Evolutionary conservation across 345 rosid genomes (phyloP).

Genomic region (Mercurialis annua): DNA sequence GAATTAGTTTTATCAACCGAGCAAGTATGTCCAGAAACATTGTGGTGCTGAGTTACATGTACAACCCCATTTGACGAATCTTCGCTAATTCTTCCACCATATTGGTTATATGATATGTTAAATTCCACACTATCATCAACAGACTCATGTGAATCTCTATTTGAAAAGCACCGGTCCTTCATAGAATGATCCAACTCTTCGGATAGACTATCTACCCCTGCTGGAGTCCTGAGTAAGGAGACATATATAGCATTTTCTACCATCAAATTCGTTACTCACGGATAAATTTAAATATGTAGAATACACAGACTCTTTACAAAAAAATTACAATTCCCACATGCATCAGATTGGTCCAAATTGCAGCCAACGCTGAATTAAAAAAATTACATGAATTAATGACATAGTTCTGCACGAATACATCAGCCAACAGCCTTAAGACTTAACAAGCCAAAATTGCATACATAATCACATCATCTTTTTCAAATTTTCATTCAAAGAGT

Average conservation of each 20-base stretch:
- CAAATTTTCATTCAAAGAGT: not conserved
- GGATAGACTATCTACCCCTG: constrained; percentile 54
- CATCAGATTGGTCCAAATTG: not conserved
- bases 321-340: not conserved
- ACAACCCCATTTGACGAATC: constrained; percentile 47
- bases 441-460: not conserved
- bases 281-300: not conserved
- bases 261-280: constrained; percentile 10
- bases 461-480: not conserved
- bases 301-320: not conserved
- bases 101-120: constrained; percentile 65
- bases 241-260: constrained; percentile 13
- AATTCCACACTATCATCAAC: constrained; percentile 57
- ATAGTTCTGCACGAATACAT: not conserved
- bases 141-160: constrained; percentile 57
- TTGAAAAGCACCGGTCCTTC: constrained; percentile 43
- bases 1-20: constrained; percentile 47
- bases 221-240: constrained; percentile 61
- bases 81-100: constrained; percentile 33
- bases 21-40: constrained; percentile 52
- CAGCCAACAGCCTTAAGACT: not conserved
- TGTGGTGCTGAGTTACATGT: constrained; percentile 40
- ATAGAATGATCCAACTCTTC: constrained; percentile 59
- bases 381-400: not conserved
- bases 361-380: constrained; percentile 6